Conservation (phyloP, 345 rosid genomes). For the Chamaenerion angustifolium region DNA sequence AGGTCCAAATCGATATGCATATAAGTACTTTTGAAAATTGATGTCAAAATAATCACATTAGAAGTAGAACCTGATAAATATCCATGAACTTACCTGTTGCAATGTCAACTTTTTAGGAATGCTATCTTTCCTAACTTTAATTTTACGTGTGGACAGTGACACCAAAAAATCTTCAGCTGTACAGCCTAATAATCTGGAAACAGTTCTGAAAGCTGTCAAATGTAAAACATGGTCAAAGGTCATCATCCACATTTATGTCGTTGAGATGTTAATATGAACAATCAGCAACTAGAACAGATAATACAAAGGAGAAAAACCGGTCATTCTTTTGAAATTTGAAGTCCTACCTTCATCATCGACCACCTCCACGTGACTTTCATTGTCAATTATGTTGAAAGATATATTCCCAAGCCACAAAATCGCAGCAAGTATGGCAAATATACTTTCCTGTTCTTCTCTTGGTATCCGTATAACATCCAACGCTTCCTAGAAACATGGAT, state of each 20-base stretch:
- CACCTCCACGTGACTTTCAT: slow-evolving; percentile 79
- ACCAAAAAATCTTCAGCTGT: slow-evolving; percentile 35
- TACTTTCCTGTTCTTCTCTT: slow-evolving; percentile 63
- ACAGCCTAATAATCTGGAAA: slow-evolving; percentile 68
- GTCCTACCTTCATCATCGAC: slow-evolving; percentile 61
- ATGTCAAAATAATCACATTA: background rate
- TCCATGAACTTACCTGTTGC: slow-evolving; percentile 47
- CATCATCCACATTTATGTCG: background rate
- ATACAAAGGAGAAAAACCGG: background rate
- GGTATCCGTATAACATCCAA: slow-evolving; percentile 52
- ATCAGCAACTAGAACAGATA: background rate
- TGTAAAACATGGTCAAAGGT: background rate
- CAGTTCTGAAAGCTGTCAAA: slow-evolving; percentile 52
- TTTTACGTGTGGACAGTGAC: slow-evolving; percentile 58
- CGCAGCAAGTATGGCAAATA: slow-evolving; percentile 73
- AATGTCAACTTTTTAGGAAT: slow-evolving; percentile 58
- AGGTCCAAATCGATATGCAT: slow-evolving; percentile 1
- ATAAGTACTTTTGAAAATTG: background rate
- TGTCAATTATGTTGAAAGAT: slow-evolving; percentile 55
- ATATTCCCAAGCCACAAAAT: slow-evolving; percentile 87
- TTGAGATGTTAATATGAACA: background rate
- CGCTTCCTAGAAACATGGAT: slow-evolving; percentile 44
- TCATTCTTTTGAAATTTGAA: background rate
- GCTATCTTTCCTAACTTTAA: slow-evolving; percentile 56
- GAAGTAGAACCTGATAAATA: background rate